Evolutionary conservation across 129 eudicot species (phyloP), one percentile per base, ranked within the genome.

Genomic region (Saussurea involucrata): DNA sequence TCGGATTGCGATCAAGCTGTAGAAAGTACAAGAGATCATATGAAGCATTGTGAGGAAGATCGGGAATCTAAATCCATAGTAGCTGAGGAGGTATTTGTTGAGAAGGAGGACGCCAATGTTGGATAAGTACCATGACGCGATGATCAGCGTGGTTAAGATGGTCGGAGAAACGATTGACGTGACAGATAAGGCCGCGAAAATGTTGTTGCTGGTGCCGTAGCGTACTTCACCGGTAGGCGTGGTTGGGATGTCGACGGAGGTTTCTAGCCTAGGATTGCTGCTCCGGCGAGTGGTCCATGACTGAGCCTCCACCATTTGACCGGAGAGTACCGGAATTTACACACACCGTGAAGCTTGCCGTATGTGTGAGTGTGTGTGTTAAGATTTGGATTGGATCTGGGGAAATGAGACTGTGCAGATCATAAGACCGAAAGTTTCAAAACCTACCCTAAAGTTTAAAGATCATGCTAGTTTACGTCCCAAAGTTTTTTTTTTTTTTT

Each of bases 221-320:
- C 94, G 87, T 60, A 84, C 83, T 55, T 88, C 97, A 0, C 88
- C 90, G 18, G 97, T 83, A 7, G 97, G 97, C 15, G 95, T 89
- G 20, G 68, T 80, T 28, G 95, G 97, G 27, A 87, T 89, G 84
- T 88, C 87, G 72, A 79, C 73, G 77, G 75, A 32, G 57, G 86
- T 63, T 12, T 88, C 93, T 15, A 89, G 80, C 36, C 94, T 80
- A 3, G 97, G 92, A 83, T 92, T 89, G 88, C 97, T 92, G 86
- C 90, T 87, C 83, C 97, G 85, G 69, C 97, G 86, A 42, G 94
- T 92, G 0, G 97, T 92, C 90, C 90, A 89, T 55, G 94, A 85
- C 77, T 88, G 97, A 57, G 83, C 84, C 64, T 87, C 97, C 85
- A 88, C 95, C 97, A 92, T 89, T 71, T 29, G 73, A 18, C 72